A percentile compares a stretch with the other conserved stretches of the same genome.
Conservation (phyloP, 2,329 filamentous ascomycete species). For the Aureobasidium subglaciale region DNA sequence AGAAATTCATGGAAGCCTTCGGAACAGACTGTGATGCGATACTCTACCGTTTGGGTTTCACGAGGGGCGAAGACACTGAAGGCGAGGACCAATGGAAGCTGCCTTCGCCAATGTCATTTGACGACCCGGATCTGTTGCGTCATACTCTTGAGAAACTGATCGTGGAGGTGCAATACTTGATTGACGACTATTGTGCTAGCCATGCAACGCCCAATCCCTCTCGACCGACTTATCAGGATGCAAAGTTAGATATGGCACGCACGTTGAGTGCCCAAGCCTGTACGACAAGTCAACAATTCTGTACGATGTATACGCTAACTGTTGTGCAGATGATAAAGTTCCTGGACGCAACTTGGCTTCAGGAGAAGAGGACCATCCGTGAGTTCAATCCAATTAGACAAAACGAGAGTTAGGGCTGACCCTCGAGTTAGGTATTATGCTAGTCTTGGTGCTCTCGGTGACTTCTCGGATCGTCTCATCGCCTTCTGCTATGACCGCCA, state of each 20-base stretch:
- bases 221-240: conserved; percentile 25
- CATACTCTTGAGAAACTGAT: conserved; percentile 52
- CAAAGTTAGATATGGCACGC: conserved; percentile 29
- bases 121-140: conserved; percentile 24
- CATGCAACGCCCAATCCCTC: conserved; percentile 21
- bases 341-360: conserved; percentile 17
- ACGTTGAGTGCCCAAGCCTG: conserved; percentile 28
- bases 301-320: background rate
- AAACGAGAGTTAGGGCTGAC: background rate
- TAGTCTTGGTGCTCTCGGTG: conserved; percentile 53
- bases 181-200: conserved; percentile 31
- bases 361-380: conserved; percentile 30
- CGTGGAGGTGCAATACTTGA: conserved; percentile 49
- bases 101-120: conserved; percentile 21
- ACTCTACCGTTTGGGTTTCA: conserved; percentile 53
- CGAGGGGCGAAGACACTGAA: conserved; percentile 23
- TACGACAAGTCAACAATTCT: conserved; percentile 20
- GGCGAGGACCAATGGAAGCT: conserved; percentile 23
- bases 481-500: conserved; percentile 58
- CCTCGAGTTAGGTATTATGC: conserved; percentile 45
- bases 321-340: conserved; percentile 3
- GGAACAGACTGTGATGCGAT: conserved; percentile 54
- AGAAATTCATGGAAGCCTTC: conserved; percentile 57
- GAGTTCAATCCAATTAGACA: conserved; percentile 15
- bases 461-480: conserved; percentile 57